Evolutionary conservation across 768 basidiomycete genomes (phyloP).

Genomic region (Calocera viscosa): DNA sequence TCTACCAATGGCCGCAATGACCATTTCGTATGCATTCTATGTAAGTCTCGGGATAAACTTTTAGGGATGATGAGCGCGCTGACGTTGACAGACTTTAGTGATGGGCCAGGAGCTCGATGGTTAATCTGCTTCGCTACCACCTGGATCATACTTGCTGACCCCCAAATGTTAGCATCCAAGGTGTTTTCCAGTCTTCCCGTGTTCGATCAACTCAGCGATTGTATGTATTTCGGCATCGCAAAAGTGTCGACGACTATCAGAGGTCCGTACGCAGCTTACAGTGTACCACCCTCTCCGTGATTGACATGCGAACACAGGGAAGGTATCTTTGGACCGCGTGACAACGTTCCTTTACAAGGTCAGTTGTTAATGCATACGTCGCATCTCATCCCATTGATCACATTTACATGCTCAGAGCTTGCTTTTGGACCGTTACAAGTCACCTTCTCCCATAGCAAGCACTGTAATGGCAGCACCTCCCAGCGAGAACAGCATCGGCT

Average conservation of each 20-base stretch:
- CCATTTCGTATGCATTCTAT: constrained; percentile 49
- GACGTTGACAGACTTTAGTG: constrained; percentile 26
- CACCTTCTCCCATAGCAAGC: neutral
- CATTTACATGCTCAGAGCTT: neutral
- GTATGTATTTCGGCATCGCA: constrained; percentile 32
- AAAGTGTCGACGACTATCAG: constrained; percentile 24
- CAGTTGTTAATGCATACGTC: neutral
- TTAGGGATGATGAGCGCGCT: neutral
- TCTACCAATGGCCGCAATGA: constrained; percentile 54
- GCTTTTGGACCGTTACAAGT: neutral
- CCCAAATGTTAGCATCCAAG: constrained; percentile 24
- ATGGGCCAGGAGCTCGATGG: constrained; percentile 31
- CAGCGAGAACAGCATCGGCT: constrained; percentile 15
- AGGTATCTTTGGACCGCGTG: constrained; percentile 53
- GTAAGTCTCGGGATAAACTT: constrained; percentile 26
- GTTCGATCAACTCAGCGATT: constrained; percentile 48
- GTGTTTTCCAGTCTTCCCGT: constrained; percentile 46
- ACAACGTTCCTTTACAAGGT: constrained; percentile 32
- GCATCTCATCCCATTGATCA: neutral
- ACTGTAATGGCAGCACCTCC: constrained; percentile 11
- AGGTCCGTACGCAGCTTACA: neutral
- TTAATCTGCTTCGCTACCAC: constrained; percentile 7
- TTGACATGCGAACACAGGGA: constrained; percentile 27
- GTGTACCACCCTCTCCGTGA: neutral
- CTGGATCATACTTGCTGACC: constrained; percentile 33